Conservation (phyloP, 257 asterid genomes). For the Apocynum venetum region DNA sequence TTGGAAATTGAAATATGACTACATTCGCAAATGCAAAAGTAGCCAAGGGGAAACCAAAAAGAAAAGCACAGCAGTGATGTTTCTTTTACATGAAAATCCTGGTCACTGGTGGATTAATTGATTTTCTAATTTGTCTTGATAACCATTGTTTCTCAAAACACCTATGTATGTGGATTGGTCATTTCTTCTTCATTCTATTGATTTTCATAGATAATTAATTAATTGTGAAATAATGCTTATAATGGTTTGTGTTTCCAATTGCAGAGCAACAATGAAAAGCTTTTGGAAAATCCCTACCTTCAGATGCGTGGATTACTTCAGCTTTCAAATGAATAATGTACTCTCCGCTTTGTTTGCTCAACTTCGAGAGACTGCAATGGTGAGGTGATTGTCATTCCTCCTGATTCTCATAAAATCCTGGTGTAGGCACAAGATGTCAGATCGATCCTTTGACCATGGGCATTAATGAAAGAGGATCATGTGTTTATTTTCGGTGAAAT, state of each 20-base stretch:
- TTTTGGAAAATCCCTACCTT: conserved; percentile 97
- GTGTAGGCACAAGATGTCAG: background rate
- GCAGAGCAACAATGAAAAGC: conserved; percentile 99
- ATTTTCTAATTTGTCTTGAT: background rate
- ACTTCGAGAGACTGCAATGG: conserved; percentile 16
- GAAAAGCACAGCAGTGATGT: background rate
- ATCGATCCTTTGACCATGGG: conserved; percentile 7
- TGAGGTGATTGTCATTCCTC: conserved; percentile 17
- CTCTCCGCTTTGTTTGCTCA: conserved; percentile 22
- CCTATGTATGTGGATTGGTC: background rate
- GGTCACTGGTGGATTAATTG: background rate
- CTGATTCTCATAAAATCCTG: conserved; percentile 5
- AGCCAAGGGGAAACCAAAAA: background rate
- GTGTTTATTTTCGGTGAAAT: conserved; percentile 4
- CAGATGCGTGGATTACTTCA: conserved; percentile 98
- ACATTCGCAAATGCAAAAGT: background rate
- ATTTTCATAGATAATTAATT: background rate
- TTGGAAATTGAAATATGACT: background rate
- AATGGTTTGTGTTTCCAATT: conserved; percentile 27
- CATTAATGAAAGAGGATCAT: background rate
- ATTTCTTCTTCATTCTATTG: conserved; percentile 10
- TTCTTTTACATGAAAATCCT: background rate
- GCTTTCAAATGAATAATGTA: conserved; percentile 55
- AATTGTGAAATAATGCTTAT: conserved; percentile 17
- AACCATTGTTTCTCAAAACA: background rate